A percentile compares a stretch with the other conserved stretches of the same genome.
phyloP scores from a whole-genome alignment of 176 grass and related monocot genomes.

The Melocanna baccifera region DNA sequence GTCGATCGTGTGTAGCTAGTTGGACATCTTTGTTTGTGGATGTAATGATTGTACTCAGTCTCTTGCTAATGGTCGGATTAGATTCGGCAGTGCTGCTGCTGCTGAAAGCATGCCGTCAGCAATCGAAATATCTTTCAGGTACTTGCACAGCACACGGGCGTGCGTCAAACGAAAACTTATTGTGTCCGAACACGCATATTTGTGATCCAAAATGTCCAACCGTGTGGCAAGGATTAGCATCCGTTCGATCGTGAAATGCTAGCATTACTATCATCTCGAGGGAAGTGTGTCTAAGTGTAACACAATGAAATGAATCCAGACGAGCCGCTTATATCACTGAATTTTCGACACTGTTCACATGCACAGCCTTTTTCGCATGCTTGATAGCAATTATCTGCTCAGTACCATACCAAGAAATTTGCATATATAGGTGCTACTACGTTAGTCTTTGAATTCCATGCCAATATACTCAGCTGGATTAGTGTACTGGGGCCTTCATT shows the following conservation, averaged over 20 bases:
- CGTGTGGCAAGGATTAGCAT: not conserved
- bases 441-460: not conserved
- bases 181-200: not conserved
- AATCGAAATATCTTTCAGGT: not conserved
- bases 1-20: not conserved
- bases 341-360: no score
- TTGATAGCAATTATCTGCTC: not conserved
- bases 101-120: conserved; percentile 19
- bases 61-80: conserved; percentile 6
- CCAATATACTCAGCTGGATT: not conserved
- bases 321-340: no score
- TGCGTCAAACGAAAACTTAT: not conserved
- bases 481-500: not conserved
- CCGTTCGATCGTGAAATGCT: not conserved
- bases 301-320: no score
- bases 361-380: not conserved
- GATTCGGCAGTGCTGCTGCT: conserved; percentile 3
- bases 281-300: no score
- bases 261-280: not conserved
- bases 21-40: conserved; percentile 31
- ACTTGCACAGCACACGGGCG: no score
- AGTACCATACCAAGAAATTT: not conserved
- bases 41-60: conserved; percentile 17
- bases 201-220: not conserved
- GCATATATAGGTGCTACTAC: not conserved